Base-by-base conservation (phyloP, 1,284 basidiomycete genomes). In the Moniliella sp. region DNA sequence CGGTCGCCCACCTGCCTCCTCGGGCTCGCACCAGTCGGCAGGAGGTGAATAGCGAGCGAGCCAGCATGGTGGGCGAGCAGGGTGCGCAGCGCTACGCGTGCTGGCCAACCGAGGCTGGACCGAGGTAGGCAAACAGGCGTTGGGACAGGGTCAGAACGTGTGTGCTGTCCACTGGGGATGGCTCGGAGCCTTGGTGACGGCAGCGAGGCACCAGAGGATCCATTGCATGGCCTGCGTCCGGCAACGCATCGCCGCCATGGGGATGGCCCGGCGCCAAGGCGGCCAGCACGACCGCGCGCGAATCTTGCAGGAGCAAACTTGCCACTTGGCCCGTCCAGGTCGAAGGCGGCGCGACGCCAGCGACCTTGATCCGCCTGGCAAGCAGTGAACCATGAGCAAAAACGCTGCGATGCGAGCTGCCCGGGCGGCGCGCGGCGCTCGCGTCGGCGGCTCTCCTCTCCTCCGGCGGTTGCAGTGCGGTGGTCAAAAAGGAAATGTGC, bases 231-330 rank as follows among this genome's bases (percentile, higher is more conserved):
- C 41, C 30, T 29, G 18, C 13, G 13, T 16, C 32, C 27, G 13
- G n/a, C 15, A 7, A 18, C 18, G 33, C 21, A 5, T 35, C 37
- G 13, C 40, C 45, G 23, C 33, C 34, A 12, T 30, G 27, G 14
- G 40, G 26, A 12, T 45, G 38, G 1, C 36, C 33, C 15, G 33
- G 36, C 1, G 39, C 35, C 11, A 43, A 25, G 2, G 39, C 38
- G 4, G 42, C 34, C 23, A 46, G 28, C 2, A 35, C 27, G 10
- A 43, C 28, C 7, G 46, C 39, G 7, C 45, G 37, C 32, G 26
- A 40, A 15, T 19, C 17, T 10, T n/a, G 9, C n/a, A 36, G 17
- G 8, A 18, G 27, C 16, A 17, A 16, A 8, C 26, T 16, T 3
- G 31, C 25, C 5, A 19, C 12, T 5, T 25, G 13, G 1, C 27